A percentile compares a stretch with the other conserved stretches of the same genome.
Conservation (phyloP, 495 filamentous ascomycete species). For the Neurospora hispaniola region DNA sequence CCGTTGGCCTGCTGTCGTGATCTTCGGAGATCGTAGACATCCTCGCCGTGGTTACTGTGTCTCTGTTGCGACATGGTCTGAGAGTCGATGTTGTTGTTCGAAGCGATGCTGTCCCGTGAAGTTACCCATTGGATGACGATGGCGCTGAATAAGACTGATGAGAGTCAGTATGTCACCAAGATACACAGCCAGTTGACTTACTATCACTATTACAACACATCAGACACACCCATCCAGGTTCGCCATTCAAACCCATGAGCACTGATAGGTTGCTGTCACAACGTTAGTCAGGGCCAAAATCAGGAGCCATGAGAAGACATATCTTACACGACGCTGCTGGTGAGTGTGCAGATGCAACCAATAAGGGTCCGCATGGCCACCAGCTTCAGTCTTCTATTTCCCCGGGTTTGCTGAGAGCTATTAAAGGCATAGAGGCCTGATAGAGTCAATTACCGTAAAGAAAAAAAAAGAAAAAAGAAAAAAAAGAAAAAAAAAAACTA, state of each 20-base stretch:
- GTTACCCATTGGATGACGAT: slow-evolving; percentile 46
- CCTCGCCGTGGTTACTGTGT: slow-evolving; percentile 7
- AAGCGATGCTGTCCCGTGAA: slow-evolving; percentile 29
- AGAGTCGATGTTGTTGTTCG: slow-evolving; percentile 4
- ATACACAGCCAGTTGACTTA: slow-evolving; percentile 11
- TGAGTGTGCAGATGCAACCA: slow-evolving; percentile 37
- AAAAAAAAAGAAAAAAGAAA: too few relatives aligned
- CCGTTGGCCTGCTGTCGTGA: neutral
- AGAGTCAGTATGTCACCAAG: neutral
- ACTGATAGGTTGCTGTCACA: slow-evolving; percentile 38
- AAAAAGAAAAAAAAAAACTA: too few relatives aligned
- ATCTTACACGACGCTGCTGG: slow-evolving; percentile 35
- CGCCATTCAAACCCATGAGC: slow-evolving; percentile 39
- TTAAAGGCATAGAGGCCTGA: slow-evolving; percentile 33
- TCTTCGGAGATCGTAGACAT: slow-evolving; percentile 4
- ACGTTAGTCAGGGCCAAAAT: neutral
- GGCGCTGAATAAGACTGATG: slow-evolving; percentile 40
- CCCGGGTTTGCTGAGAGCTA: slow-evolving; percentile 20
- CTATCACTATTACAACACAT: slow-evolving; percentile 48
- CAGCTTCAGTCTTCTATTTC: slow-evolving; percentile 25
- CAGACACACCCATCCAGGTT: slow-evolving; percentile 46
- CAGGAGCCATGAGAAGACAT: neutral
- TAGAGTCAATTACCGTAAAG: neutral
- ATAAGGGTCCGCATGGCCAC: slow-evolving; percentile 39
- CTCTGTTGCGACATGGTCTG: slow-evolving; percentile 6